phyloP scores from a whole-genome alignment of 768 basidiomycete species.

The Russula abietina region DNA sequence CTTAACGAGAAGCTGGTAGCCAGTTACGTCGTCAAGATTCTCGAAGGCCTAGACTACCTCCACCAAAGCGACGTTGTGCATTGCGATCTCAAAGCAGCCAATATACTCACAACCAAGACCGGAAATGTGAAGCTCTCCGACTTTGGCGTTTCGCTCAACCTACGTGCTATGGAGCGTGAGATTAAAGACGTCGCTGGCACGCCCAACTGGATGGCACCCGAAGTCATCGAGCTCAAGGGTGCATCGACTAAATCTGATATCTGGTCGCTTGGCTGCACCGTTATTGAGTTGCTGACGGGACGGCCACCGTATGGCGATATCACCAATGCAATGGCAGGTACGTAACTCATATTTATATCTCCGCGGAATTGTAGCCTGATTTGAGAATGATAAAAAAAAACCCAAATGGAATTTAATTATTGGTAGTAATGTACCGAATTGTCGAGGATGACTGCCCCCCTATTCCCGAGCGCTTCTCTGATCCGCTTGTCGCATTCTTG shows the following conservation, averaged over 20 bases:
- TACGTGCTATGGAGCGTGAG: constrained; percentile 83
- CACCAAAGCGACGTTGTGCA: constrained; percentile 89
- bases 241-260: constrained; percentile 92
- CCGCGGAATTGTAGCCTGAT: not conserved
- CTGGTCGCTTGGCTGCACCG: constrained; percentile 93
- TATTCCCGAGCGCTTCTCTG: constrained; percentile 72
- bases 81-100: constrained; percentile 97
- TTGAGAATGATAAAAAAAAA: not conserved
- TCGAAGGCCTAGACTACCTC: constrained; percentile 92
- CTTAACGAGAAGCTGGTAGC: constrained; percentile 90
- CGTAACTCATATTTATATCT: not conserved
- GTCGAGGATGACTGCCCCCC: constrained; percentile 91
- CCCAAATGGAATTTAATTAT: not conserved
- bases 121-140: constrained; percentile 97
- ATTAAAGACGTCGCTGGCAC: constrained; percentile 88
- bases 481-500: constrained; percentile 74
- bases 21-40: constrained; percentile 90
- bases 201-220: constrained; percentile 99
- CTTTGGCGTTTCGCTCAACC: constrained; percentile 94
- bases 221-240: constrained; percentile 92
- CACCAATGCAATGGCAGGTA: constrained; percentile 85
- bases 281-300: constrained; percentile 90
- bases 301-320: constrained; percentile 89
- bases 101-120: constrained; percentile 97
- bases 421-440: constrained; percentile 90